Conservation (phyloP, 2,329 filamentous ascomycete genomes). For the Apiospora hydei region DNA sequence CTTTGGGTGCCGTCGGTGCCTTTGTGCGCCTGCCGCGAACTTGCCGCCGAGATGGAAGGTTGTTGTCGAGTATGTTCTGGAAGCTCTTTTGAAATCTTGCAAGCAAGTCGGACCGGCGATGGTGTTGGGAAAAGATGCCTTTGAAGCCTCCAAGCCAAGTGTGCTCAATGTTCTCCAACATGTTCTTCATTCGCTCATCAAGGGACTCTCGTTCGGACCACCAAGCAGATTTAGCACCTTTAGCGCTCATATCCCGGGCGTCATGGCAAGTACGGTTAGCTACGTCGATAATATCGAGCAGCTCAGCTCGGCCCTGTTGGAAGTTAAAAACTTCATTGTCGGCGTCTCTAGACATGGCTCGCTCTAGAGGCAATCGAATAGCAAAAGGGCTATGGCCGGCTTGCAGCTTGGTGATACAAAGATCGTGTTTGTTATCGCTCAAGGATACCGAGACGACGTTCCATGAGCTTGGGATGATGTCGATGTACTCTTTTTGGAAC, state of each 20-base stretch:
- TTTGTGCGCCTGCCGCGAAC: constrained; percentile 63
- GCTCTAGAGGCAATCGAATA: constrained; percentile 82
- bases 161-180: constrained; percentile 86
- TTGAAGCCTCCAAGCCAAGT: constrained; percentile 96
- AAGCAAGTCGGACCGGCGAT: constrained; percentile 68
- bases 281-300: constrained; percentile 80
- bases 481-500: constrained; percentile 83
- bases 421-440: constrained; percentile 81
- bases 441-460: constrained; percentile 85
- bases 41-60: constrained; percentile 82
- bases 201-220: constrained; percentile 86
- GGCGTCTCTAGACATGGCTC: constrained; percentile 80
- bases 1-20: constrained; percentile 45
- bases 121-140: constrained; percentile 85
- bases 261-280: constrained; percentile 86
- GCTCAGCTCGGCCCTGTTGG: constrained; percentile 77
- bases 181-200: constrained; percentile 76
- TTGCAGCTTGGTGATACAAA: constrained; percentile 88
- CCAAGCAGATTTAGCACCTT: constrained; percentile 83
- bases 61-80: constrained; percentile 78
- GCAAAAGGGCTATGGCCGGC: constrained; percentile 81
- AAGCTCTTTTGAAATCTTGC: constrained; percentile 81
- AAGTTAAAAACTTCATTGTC: constrained; percentile 85
- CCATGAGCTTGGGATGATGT: constrained; percentile 85
- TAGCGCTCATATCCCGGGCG: constrained; percentile 72